These are phyloP conservation scores for Rhizoclosmatium sp. DNA, from an alignment of 192 early-diverging fungal genomes.

Conservation along the genomic window DNA sequence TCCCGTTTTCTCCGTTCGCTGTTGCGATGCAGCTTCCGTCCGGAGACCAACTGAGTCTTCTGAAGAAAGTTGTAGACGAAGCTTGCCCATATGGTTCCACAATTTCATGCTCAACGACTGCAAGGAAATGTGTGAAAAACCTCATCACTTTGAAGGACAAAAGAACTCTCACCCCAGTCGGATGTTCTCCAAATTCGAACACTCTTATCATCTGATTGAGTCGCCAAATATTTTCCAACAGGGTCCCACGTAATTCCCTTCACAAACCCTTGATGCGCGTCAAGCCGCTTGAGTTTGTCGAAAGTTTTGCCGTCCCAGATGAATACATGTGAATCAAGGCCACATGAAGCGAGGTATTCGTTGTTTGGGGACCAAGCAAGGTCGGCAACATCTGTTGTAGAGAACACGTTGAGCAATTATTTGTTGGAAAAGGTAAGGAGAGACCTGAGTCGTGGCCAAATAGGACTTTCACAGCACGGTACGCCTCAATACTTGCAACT, in stretches of 20 bases:
- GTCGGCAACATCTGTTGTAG: slow-evolving; percentile 80
- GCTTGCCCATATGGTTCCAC: slow-evolving; percentile 76
- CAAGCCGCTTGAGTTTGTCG: slow-evolving; percentile 68
- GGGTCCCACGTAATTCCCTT: slow-evolving; percentile 98
- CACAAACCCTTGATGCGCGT: slow-evolving; percentile 85
- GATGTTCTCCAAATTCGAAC: slow-evolving; percentile 85
- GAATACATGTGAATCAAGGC: slow-evolving; percentile 80
- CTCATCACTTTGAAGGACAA: neutral
- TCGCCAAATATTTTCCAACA: slow-evolving; percentile 89
- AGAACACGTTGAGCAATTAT: slow-evolving; percentile 15
- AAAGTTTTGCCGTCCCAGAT: slow-evolving; percentile 90
- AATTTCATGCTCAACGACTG: slow-evolving; percentile 71
- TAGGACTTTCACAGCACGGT: slow-evolving; percentile 76
- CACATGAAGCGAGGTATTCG: slow-evolving; percentile 87
- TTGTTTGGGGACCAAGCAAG: slow-evolving; percentile 92
- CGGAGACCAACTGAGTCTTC: slow-evolving; percentile 94
- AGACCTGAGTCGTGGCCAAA: slow-evolving; percentile 83
- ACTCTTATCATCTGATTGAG: slow-evolving; percentile 91
- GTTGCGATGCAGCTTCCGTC: slow-evolving; percentile 92
- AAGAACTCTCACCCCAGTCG: slow-evolving; percentile 71
- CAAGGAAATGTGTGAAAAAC: neutral
- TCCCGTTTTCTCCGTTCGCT: slow-evolving; percentile 87
- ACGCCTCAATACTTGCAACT: slow-evolving; percentile 67
- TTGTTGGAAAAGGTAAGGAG: neutral
- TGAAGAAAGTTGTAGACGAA: slow-evolving; percentile 89